A percentile compares a stretch with the other conserved stretches of the same genome.
Conservation (phyloP, 495 filamentous ascomycete genomes). For the Usnea hakonensis region DNA sequence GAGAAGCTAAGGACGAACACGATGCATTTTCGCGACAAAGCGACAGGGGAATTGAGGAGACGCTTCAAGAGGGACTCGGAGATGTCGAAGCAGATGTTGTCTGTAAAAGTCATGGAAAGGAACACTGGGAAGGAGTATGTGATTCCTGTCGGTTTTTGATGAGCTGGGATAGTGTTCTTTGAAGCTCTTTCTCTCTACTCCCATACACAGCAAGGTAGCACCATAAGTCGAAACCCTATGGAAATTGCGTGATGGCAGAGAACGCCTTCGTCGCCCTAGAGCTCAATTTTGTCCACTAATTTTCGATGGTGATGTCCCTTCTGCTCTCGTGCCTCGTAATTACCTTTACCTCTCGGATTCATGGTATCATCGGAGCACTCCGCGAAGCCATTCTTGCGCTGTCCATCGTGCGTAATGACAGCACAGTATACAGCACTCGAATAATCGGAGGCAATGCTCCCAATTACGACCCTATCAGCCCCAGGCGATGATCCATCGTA, state of each 20-base stretch:
- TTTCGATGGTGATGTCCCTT: background rate
- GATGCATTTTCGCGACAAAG: too few species aligned
- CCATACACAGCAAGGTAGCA: background rate
- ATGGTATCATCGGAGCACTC: slow-evolving; percentile 22
- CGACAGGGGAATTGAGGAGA: too few species aligned
- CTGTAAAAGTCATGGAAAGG: too few species aligned
- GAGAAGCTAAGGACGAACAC: background rate
- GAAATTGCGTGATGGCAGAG: background rate
- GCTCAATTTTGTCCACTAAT: background rate
- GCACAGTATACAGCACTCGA: slow-evolving; percentile 23
- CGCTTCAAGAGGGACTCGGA: too few species aligned
- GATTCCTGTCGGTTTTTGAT: background rate
- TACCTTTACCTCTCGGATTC: background rate
- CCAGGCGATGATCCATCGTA: slow-evolving; percentile 21
- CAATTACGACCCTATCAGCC: slow-evolving; percentile 27
- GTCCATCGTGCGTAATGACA: slow-evolving; percentile 22
- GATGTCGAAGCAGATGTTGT: too few species aligned
- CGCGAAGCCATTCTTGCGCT: slow-evolving; percentile 21
- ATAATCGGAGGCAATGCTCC: slow-evolving; percentile 23
- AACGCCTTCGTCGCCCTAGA: background rate
- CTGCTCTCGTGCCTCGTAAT: background rate
- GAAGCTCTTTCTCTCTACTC: background rate
- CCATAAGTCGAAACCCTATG: background rate
- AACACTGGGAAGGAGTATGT: too few species aligned
- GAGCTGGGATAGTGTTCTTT: too few species aligned